Base-by-base conservation (phyloP, 306 rosid genomes). In the Sicyos edulis region DNA sequence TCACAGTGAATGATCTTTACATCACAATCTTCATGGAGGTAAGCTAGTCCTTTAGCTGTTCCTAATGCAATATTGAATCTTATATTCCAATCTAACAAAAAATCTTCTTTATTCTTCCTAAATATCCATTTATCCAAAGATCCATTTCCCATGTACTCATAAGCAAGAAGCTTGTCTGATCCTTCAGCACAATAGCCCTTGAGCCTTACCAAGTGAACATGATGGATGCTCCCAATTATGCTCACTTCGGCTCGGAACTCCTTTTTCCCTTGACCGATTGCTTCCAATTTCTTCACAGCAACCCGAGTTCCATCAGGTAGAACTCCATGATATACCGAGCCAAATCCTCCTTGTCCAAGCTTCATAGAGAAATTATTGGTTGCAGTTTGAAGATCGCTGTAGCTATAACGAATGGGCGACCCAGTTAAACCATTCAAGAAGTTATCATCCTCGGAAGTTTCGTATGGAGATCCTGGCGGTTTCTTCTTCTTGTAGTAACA, bases 181-280 rank as follows among this genome's bases (percentile, higher is more conserved):
- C 93, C 95, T 77, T 93, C 96, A 4, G 96, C 91, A 75, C 96
- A 93, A 81, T 90, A 93, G 15, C 96, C 98, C 65, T 40, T 82
- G 2, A 90, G 91, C 88, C 78, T 79, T 20, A 90, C 98, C 85
- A 90, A 79, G 72, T 93, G 96, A 32, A 83, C 84, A 75, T 93
- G 98, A 79, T 93, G 98, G 76, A 93, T 88, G 82, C 92, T 90
- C 37, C 96, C 98, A 11, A 93, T 93, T 80, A 87, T 88, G 88
- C 96, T 93, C 64, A 90, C 98, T 83, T 93, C 96, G 21, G 98
- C 96, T 72, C 96, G 85, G 79, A 93, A 86, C 81, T 90, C 96
- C 78, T 90, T 92, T 88, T 90, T 93, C 66, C 98, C 98, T 68
- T 93, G 99, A 40, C 97, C 97, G 51, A 87, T 83, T 67, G 92